phyloP scores from a whole-genome alignment of 2,329 filamentous ascomycete species.

The Fusarium sarcochroum region DNA sequence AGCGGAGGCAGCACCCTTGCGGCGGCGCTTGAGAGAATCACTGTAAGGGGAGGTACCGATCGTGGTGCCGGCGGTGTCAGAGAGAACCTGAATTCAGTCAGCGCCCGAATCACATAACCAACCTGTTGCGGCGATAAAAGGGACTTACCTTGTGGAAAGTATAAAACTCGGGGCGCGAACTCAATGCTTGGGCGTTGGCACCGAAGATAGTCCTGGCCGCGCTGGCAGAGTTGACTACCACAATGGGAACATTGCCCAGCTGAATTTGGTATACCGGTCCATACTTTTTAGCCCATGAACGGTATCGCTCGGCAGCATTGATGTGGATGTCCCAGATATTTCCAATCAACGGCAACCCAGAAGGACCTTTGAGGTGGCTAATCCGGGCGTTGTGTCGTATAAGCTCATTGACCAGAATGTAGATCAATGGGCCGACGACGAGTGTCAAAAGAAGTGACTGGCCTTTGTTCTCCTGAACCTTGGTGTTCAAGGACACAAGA shows the following conservation, averaged over 20 bases:
- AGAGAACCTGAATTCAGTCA: constrained; percentile 63
- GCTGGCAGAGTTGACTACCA: constrained; percentile 69
- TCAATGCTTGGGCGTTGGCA: constrained; percentile 66
- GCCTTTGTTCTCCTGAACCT: constrained; percentile 41
- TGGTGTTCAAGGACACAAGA: constrained; percentile 36
- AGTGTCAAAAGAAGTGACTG: constrained; percentile 43
- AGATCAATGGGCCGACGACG: constrained; percentile 56
- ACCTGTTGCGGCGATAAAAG: too few relatives aligned
- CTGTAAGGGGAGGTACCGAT: constrained; percentile 78
- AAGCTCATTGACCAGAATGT: constrained; percentile 65
- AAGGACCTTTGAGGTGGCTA: constrained; percentile 62
- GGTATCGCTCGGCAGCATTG: constrained; percentile 70
- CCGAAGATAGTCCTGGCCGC: constrained; percentile 66
- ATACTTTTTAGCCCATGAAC: constrained; percentile 65
- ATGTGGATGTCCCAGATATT: constrained; percentile 68
- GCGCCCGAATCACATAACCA: rapidly evolving
- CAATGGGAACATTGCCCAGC: constrained; percentile 68
- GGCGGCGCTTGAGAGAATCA: constrained; percentile 73
- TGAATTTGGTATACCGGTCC: constrained; percentile 69
- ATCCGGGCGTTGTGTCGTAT: constrained; percentile 61
- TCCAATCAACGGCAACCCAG: constrained; percentile 67
- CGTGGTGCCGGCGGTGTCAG: constrained; percentile 75
- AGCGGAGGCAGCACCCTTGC: constrained; percentile 75
- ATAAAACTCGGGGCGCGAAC: constrained; percentile 70
- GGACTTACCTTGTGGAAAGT: constrained; percentile 69